Conservation (phyloP, 805 yeast genomes). For the Millerozyma miso region DNA sequence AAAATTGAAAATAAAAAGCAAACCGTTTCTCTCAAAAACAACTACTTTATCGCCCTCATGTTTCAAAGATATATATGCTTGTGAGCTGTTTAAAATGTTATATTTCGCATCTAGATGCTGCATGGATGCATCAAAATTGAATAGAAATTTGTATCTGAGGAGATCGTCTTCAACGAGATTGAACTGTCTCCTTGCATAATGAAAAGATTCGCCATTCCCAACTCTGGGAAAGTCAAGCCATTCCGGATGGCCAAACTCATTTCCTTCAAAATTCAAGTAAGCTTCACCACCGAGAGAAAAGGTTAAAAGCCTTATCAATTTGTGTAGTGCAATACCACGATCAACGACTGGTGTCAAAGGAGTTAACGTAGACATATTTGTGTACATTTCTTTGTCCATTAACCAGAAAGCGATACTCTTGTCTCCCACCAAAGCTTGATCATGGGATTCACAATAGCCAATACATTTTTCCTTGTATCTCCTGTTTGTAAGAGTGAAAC, state of each 20-base stretch:
- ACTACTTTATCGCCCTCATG: slow-evolving; percentile 86
- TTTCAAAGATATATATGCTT: slow-evolving; percentile 81
- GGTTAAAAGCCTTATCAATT: slow-evolving; percentile 82
- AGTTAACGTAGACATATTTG: slow-evolving; percentile 79
- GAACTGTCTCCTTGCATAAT: slow-evolving; percentile 94
- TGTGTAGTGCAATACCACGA: slow-evolving; percentile 88
- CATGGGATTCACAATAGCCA: slow-evolving; percentile 92
- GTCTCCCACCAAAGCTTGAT: slow-evolving; percentile 96
- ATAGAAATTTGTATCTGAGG: slow-evolving; percentile 73
- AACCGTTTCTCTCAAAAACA: slow-evolving; percentile 83
- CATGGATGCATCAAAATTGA: slow-evolving; percentile 82
- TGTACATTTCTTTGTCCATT: slow-evolving; percentile 98
- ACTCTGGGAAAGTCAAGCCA: slow-evolving; percentile 96
- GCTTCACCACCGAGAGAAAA: slow-evolving; percentile 96
- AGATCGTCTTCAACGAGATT: slow-evolving; percentile 76
- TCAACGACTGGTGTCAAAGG: slow-evolving; percentile 76
- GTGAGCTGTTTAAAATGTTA: slow-evolving; percentile 67
- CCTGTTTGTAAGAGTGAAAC: slow-evolving; percentile 79
- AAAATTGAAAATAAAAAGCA: slow-evolving; percentile 84
- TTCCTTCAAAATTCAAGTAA: slow-evolving; percentile 92
- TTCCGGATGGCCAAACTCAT: slow-evolving; percentile 98
- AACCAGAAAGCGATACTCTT: slow-evolving; percentile 96
- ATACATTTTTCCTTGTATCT: slow-evolving; percentile 86
- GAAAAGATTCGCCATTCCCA: slow-evolving; percentile 84
- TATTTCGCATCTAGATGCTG: slow-evolving; percentile 67